phyloP scores from a whole-genome alignment of 2,329 filamentous ascomycete genomes.

The Neoarthrinium moseri region DNA sequence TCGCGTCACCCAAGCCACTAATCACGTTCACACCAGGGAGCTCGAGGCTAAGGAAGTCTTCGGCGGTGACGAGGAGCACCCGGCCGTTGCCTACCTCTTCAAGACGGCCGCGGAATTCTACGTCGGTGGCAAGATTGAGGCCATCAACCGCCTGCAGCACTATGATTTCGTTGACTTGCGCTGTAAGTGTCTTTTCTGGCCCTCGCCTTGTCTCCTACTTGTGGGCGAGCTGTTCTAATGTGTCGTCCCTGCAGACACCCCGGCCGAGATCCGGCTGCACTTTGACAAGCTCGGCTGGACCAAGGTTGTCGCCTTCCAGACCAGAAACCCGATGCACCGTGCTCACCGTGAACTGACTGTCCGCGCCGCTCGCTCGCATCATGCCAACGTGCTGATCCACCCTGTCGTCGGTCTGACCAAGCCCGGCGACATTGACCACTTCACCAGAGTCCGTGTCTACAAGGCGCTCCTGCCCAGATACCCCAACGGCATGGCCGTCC shows the following conservation, averaged over 20 bases:
- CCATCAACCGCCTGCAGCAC: conserved; percentile 92
- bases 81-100: conserved; percentile 88
- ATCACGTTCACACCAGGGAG: conserved; percentile 49
- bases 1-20: conserved; percentile 56
- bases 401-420: conserved; percentile 98
- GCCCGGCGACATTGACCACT: conserved; percentile 99
- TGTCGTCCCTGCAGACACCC: conserved; percentile 63
- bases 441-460: conserved; percentile 98
- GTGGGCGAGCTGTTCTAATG: too few species aligned
- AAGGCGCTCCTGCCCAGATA: conserved; percentile 94
- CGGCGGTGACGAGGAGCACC: conserved; percentile 86
- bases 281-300: conserved; percentile 99
- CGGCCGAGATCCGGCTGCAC: conserved; percentile 89
- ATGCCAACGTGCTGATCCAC: conserved; percentile 98
- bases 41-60: conserved; percentile 94
- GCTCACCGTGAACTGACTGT: conserved; percentile 98
- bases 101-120: conserved; percentile 82
- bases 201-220: not conserved
- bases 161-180: conserved; percentile 98
- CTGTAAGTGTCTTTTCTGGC: conserved; percentile 61
- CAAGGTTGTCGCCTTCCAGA: conserved; percentile 98
- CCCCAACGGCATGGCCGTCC: conserved; percentile 97
- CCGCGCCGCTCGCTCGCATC: conserved; percentile 89
- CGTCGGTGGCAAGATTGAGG: conserved; percentile 93
- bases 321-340: conserved; percentile 98